Base-by-base conservation (phyloP, 306 rosid species). In the Alnus glutinosa region DNA sequence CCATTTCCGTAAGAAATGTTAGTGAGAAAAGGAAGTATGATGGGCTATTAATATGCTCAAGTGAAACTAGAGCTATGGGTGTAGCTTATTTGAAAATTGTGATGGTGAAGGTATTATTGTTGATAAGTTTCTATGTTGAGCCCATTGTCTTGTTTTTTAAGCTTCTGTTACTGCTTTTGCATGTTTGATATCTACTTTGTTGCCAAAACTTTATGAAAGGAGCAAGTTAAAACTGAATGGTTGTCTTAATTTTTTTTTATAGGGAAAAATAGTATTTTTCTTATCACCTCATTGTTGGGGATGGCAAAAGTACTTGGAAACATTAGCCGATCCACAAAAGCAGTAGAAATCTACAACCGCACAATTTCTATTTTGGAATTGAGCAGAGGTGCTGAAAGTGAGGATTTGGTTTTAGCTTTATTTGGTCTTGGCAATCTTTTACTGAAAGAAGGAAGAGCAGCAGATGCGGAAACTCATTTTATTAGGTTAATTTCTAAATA, bases 371-470 rank as follows among this genome's bases (percentile, higher is more conserved):
- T 89, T 66, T 77, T 95, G 77, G 98, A 93, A 81, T 92, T 90
- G 67, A 89, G 80, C 80, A 85, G 90, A 86, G 97, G 96, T 36
- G 59, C 88, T 64, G 89, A 90, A 82, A 80, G 87, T 79, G 90
- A 87, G 89, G 94, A 92, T 77, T 83, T 95, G 87, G 86, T 88
- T 58, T 72, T 93, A 80, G 97, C 98, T 80, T 89, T 95, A 82
- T 86, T 84, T 84, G 88, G 90, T 83, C 90, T 95, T 73, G 97
- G 92, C 55, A 91, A 87, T 84, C 90, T 92, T 84, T 82, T 91
- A 79, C 90, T 95, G 76, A 89, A 89, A 91, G 92, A 90, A 91
- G 89, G 92, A 80, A 91, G 81, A 80, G 73, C 88, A 71, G 50
- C 44, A 2, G 97, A 95, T 66, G 97, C 97, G 3, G 98, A 95